Conservation (phyloP, 1,284 basidiomycete species). For the Sanghuangporus baumii region DNA sequence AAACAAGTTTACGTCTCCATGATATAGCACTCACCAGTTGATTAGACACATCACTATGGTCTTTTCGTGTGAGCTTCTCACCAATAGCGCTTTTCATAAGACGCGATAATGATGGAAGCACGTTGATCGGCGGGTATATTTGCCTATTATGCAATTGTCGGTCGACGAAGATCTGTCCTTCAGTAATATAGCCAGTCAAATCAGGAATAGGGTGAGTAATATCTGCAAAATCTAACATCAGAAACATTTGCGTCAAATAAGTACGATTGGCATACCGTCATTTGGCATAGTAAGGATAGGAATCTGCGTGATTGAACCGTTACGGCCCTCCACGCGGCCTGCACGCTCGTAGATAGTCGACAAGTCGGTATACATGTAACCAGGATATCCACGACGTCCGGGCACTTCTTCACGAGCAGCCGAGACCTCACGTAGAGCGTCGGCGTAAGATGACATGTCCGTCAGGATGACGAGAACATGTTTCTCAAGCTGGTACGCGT, state of each 20-base stretch:
- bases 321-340: conserved; percentile 94
- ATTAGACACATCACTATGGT: conserved; percentile 98
- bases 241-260: not conserved
- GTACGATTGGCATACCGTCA: conserved; percentile 63
- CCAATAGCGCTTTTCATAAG: conserved; percentile 99
- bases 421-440: conserved; percentile 95
- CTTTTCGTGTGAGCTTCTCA: conserved; percentile 94
- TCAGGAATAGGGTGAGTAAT: conserved; percentile 99
- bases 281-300: conserved; percentile 99
- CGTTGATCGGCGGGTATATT: conserved; percentile 99
- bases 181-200: conserved; percentile 98
- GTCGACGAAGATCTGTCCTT: conserved; percentile 99
- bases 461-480: conserved; percentile 99
- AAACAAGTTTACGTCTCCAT: not conserved
- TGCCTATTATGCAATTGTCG: conserved; percentile 91
- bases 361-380: conserved; percentile 99
- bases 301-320: conserved; percentile 99
- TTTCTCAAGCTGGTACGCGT: conserved; percentile 99
- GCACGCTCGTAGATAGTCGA: conserved; percentile 99
- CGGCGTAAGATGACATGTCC: conserved; percentile 98
- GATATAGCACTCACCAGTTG: conserved; percentile 63
- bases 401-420: conserved; percentile 99
- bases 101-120: conserved; percentile 95
- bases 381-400: conserved; percentile 98
- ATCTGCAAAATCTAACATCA: conserved; percentile 46